Conservation (phyloP, 805 yeast genomes). For the Sugiyamaella valdiviana region DNA sequence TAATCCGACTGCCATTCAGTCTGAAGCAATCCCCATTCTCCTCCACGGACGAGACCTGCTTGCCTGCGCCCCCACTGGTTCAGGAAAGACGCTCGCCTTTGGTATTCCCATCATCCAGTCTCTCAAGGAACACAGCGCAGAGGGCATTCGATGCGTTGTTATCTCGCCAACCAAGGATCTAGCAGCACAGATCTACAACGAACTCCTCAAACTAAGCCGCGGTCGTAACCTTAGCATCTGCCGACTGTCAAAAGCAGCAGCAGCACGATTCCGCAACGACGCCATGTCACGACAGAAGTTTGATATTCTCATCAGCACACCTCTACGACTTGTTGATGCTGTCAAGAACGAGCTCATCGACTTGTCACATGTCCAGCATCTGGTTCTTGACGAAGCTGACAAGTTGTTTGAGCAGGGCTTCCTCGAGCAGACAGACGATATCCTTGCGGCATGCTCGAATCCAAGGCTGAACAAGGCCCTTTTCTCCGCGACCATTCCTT, state of each 20-base stretch:
- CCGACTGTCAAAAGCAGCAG: slow-evolving; percentile 65
- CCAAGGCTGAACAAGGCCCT: slow-evolving; percentile 58
- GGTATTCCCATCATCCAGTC: slow-evolving; percentile 72
- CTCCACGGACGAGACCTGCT: slow-evolving; percentile 67
- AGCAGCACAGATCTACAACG: slow-evolving; percentile 75
- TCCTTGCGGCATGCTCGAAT: slow-evolving; percentile 50
- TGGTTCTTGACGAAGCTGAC: slow-evolving; percentile 95
- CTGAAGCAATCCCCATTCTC: slow-evolving; percentile 77
- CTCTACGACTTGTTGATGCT: slow-evolving; percentile 77
- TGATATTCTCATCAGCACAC: slow-evolving; percentile 82
- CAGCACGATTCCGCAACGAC: slow-evolving; percentile 54
- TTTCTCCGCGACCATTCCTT: slow-evolving; percentile 93
- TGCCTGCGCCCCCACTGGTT: slow-evolving; percentile 97
- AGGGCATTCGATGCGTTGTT: slow-evolving; percentile 65
- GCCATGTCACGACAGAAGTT: slow-evolving; percentile 54
- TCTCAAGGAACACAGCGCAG: slow-evolving; percentile 30
- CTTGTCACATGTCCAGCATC: slow-evolving; percentile 59
- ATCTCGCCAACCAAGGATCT: slow-evolving; percentile 94
- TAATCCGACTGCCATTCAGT: slow-evolving; percentile 89
- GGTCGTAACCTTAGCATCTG: slow-evolving; percentile 56
- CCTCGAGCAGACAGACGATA: slow-evolving; percentile 83
- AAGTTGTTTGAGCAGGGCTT: slow-evolving; percentile 79
- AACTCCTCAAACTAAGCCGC: slow-evolving; percentile 49
- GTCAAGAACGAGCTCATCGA: slow-evolving; percentile 56
- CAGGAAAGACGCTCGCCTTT: slow-evolving; percentile 93